Evolutionary conservation across 306 rosid species (phyloP), one percentile per base, ranked within the genome.

Genomic region (Cicer pinnatifidum): DNA sequence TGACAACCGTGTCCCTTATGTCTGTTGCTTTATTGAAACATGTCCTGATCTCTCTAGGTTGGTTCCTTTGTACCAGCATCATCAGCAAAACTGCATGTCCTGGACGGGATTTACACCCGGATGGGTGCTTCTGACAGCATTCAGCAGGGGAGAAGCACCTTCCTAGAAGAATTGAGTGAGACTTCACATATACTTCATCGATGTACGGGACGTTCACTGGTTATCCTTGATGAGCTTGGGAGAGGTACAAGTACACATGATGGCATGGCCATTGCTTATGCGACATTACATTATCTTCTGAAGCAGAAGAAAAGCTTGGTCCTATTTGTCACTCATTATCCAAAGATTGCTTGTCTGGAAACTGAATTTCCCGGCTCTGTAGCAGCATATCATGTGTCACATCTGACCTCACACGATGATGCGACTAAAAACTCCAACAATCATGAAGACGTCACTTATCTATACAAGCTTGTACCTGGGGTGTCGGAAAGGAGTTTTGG

Each of bases 91-190:
- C 81, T 91, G 48, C 96, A 89, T 72, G 97, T 93, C 43, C 82
- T 93, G 23, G 96, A 93, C 17, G 82, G 91, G n/a, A 87, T 93
- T 73, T 93, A 85, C 83, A 89, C 98, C 63, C 85, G 97, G 75
- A 93, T 93, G 96, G 98, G 98, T 67, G 96, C 96, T 83, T 93
- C 97, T 20, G 98, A 93, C 74, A 91, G 96, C 78, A 91, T 93
- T 65, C 98, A 91, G 82, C 89, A 45, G 78, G 97, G 98, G 56
- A 84, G 97, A 86, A 93, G 97, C 87, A 93, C 98, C 82, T 91
- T 93, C 78, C 87, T 93, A 16, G 98, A 93, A 81, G 98, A 94
- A 82, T 75, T 91, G 69, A 85, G 92, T 1, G 98, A 93, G 79
- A 83, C 96, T 53, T 91, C 98, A 17, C 82, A 85, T 73, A 91